These are phyloP conservation scores for Phytophthora hybrid DNA, from an alignment of 352 stramenopile genomes.

Conservation along the genomic window DNA sequence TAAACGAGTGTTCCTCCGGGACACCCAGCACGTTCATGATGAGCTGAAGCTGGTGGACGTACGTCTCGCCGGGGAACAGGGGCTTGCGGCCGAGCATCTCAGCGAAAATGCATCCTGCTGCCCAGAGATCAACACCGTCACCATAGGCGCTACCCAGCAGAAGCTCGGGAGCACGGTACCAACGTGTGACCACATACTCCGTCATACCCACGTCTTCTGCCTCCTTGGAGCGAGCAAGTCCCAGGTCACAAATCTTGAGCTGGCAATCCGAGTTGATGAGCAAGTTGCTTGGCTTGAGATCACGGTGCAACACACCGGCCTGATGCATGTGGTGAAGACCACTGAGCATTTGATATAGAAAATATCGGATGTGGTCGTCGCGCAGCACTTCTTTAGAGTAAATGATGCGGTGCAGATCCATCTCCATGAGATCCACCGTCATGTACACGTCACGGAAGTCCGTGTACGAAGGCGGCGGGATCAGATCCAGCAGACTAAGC, in stretches of 20 bases:
- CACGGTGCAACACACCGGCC: slow-evolving; percentile 84
- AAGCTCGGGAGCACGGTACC: slow-evolving; percentile 90
- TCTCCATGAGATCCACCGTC: slow-evolving; percentile 94
- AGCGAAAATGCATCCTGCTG: slow-evolving; percentile 88
- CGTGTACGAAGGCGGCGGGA: slow-evolving; percentile 81
- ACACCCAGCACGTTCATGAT: slow-evolving; percentile 92
- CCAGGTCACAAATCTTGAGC: slow-evolving; percentile 98
- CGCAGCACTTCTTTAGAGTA: slow-evolving; percentile 93
- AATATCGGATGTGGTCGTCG: slow-evolving; percentile 95
- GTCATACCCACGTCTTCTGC: slow-evolving; percentile 92
- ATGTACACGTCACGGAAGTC: slow-evolving; percentile 93
- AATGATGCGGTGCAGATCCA: slow-evolving; percentile 93
- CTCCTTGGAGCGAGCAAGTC: slow-evolving; percentile 91
- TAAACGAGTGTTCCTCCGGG: slow-evolving; percentile 89
- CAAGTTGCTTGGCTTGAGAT: slow-evolving; percentile 89
- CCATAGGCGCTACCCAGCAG: slow-evolving; percentile 86
- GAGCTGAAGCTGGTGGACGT: slow-evolving; percentile 89
- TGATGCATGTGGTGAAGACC: slow-evolving; percentile 90
- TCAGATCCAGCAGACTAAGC: slow-evolving; percentile 85
- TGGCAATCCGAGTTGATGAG: slow-evolving; percentile 95
- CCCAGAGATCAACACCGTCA: slow-evolving; percentile 88
- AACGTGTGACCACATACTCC: slow-evolving; percentile 91
- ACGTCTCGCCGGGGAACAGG: slow-evolving; percentile 86
- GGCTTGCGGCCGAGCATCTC: slow-evolving; percentile 90
- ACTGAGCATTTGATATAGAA: slow-evolving; percentile 94